Evolutionary conservation across 75 land plant species (phyloP), one percentile per base, ranked within the genome.

Genomic region (Selaginella moellendorffii): DNA sequence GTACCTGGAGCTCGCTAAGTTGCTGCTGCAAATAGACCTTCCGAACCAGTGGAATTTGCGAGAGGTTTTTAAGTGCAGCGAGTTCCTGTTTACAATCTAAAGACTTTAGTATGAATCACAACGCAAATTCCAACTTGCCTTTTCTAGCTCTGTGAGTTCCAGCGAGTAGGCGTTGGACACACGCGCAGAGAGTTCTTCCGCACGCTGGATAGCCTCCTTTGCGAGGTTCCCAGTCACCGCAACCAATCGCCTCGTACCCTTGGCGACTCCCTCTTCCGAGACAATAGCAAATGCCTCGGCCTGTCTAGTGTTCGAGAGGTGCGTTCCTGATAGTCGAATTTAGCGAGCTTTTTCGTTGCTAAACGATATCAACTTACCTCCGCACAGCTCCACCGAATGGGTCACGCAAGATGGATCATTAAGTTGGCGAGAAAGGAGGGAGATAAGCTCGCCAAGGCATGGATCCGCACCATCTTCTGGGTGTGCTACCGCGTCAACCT

Each of bases 251-350:
- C 97, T 70, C 12, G 85, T 66, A 23, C 97, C 97, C 66, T 88
- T 87, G 17, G 93, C 97, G 74, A 91, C 88, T 20, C 88, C 93
- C 70, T 85, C 97, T 74, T 91, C 97, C 10, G 92, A 85, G 46
- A 91, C 68, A 26, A 91, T 76, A 54, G 84, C 93, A 81, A 91
- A 91, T 56, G 84, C 88, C 67, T 81, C 83, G 8, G 97, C 97
- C 60, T 91, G 93, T 51, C 76, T 74, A 62, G 97, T 91, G 71
- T 91, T 91, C 63, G 84, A 67, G 64, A 91, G 70, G 68, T 91
- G 97, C 14, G 97, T 91, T n/a, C 97, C 97, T 91, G 70, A n/a
- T n/a, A n/a, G n/a, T n/a, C n/a, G n/a, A n/a, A n/a, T n/a, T n/a
- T n/a, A n/a, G n/a, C n/a, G n/a, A n/a, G n/a, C n/a, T n/a, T n/a